Evolutionary conservation across 345 rosid species (phyloP).

Genomic region (Hypericum androsaemum): DNA sequence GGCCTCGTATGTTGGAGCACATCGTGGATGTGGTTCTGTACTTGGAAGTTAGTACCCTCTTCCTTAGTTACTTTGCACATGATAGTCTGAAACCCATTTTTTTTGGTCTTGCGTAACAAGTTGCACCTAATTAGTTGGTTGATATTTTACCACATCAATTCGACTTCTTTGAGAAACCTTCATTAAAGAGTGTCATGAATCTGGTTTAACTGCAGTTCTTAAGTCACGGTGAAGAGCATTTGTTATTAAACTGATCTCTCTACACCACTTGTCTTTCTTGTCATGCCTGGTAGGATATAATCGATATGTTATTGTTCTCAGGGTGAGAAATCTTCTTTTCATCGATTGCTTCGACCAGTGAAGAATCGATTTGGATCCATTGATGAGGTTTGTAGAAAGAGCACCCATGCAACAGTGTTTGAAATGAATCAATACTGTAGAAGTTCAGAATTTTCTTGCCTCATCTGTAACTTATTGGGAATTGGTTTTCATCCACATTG

Average conservation of each 20-base stretch:
- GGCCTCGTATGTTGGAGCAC: slow-evolving; percentile 97
- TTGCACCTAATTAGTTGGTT: too few species aligned
- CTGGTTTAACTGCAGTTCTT: too few species aligned
- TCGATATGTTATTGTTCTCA: slow-evolving; percentile 13
- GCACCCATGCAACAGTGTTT: slow-evolving; percentile 3
- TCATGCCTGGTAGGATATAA: too few species aligned
- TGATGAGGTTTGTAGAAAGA: slow-evolving; percentile 54
- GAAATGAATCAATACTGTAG: neutral
- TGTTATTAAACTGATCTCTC: too few species aligned
- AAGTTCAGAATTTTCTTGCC: too few species aligned
- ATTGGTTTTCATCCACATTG: too few species aligned
- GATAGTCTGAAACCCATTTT: neutral
- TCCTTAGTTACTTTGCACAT: slow-evolving; percentile 13
- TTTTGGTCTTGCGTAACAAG: neutral
- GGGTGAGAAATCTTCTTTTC: slow-evolving; percentile 81
- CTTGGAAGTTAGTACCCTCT: slow-evolving; percentile 64
- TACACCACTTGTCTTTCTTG: too few species aligned
- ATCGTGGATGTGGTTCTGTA: slow-evolving; percentile 93
- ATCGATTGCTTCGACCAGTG: slow-evolving; percentile 86
- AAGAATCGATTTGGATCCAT: slow-evolving; percentile 93
- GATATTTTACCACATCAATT: too few species aligned
- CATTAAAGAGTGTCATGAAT: too few species aligned
- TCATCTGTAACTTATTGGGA: too few species aligned
- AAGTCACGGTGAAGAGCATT: too few species aligned
- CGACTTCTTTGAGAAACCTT: too few species aligned